A percentile compares a stretch with the other conserved stretches of the same genome.
Conservation (phyloP, 768 basidiomycete species). For the Pisolithus microcarpus region DNA sequence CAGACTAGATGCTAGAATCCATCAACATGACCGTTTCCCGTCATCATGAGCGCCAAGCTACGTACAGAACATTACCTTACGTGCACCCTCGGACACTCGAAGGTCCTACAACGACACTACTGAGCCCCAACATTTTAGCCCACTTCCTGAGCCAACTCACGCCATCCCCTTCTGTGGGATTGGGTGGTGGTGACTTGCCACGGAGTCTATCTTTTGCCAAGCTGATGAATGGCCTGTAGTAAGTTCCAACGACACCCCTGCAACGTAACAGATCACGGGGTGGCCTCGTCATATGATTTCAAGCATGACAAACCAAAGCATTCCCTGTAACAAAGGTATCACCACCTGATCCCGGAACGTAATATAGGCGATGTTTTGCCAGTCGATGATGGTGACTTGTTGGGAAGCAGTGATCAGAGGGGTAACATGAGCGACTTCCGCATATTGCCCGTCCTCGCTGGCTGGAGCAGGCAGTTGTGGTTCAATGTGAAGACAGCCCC, state of each 20-base stretch:
- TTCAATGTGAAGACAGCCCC: slow-evolving; percentile 41
- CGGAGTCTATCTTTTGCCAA: slow-evolving; percentile 16
- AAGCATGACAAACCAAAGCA: slow-evolving; percentile 46
- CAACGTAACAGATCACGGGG: slow-evolving; percentile 1
- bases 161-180: slow-evolving; percentile 22
- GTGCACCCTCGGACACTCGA: slow-evolving; percentile 11
- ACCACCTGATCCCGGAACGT: slow-evolving; percentile 64
- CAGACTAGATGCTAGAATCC: no score
- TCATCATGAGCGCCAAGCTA: not conserved
- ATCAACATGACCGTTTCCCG: no score
- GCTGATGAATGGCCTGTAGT: slow-evolving; percentile 24
- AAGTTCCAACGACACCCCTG: slow-evolving; percentile 26
- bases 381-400: slow-evolving; percentile 40
- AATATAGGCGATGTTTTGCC: slow-evolving; percentile 54
- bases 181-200: slow-evolving; percentile 3
- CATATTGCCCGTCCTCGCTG: slow-evolving; percentile 16
- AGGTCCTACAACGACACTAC: slow-evolving; percentile 22
- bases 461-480: slow-evolving; percentile 1
- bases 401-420: slow-evolving; percentile 26
- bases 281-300: not conserved
- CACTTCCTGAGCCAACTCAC: slow-evolving; percentile 26
- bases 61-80: not conserved
- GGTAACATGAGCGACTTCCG: slow-evolving; percentile 20
- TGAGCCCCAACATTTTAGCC: slow-evolving; percentile 23
- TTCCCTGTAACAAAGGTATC: slow-evolving; percentile 60